Base-by-base conservation (phyloP, 805 yeast species). In the Millerago galiae region DNA sequence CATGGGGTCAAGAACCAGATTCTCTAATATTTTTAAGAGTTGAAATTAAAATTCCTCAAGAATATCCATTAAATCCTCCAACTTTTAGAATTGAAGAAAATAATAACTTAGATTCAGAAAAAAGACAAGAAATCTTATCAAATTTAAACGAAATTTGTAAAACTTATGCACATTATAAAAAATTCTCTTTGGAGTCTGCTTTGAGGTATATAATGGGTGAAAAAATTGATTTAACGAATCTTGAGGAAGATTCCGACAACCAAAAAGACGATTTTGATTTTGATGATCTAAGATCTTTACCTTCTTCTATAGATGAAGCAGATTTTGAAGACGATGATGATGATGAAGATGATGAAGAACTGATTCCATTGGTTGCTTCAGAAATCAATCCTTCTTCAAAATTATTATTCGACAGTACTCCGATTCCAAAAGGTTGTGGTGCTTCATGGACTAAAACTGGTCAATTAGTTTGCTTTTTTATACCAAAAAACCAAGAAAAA, bases 361-460 rank as follows among this genome's bases (percentile, higher is more conserved):
- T 52, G 24, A 39, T 48, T 25, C 56, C 54, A 29, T 31, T 52
- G 48, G 34, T 42, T 32, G 30, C 44, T 21, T 35, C 48, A 10
- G 49, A 42, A 13, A 15, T 34, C 1, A 17, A 17, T 8, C n/a
- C 34, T n/a, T 15, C 53, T 16, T 21, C 24, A 21, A 56, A 54
- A 26, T 64, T 67, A 1, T 54, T 69, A 4, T 74, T 79, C 54
- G 95, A 87, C 56, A 81, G 87, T 33, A 86, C 95, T 0, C 97
- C 97, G 0, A 73, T 90, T 12, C 96, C 97, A 0, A 89, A 86
- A 56, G 93, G 89, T 9, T 90, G 96, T 66, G 96, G 96, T 9
- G 96, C 95, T 0, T 68, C 77, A 2, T 90, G 96, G 96, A 72
- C 95, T 0, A 72, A 78, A 11, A 73, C 77, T 3, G 96, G 96